Conservation (phyloP, 176 grass and related monocot genomes). For the Saccharum spontaneum region DNA sequence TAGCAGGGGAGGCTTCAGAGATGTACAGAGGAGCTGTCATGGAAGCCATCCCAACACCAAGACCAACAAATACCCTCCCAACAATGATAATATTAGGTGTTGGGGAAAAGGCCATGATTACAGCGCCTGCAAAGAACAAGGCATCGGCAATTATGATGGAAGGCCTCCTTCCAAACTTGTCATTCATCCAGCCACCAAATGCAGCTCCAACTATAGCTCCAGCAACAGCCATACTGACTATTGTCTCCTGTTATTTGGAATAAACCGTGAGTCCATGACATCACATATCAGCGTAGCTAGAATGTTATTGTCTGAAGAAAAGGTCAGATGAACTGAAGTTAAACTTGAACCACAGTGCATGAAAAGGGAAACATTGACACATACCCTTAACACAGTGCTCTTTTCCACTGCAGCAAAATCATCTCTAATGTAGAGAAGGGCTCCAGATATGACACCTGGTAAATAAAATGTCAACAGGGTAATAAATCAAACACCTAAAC, state of each 20-base stretch:
- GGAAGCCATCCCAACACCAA: slow-evolving; percentile 96
- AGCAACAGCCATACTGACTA: slow-evolving; percentile 96
- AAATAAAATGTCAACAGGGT: background rate
- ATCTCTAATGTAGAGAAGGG: slow-evolving; percentile 87
- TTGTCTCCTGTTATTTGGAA: slow-evolving; percentile 68
- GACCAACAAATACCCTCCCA: slow-evolving; percentile 88
- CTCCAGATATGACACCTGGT: slow-evolving; percentile 97
- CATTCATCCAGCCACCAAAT: slow-evolving; percentile 95
- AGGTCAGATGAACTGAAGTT: background rate
- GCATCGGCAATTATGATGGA: slow-evolving; percentile 81
- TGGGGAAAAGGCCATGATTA: slow-evolving; percentile 78
- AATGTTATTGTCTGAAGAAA: background rate
- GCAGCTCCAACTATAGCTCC: slow-evolving; percentile 93
- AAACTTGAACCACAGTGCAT: background rate
- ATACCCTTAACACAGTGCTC: slow-evolving; percentile 75
- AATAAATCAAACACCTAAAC: background rate
- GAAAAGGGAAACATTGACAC: background rate
- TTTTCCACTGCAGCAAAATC: slow-evolving; percentile 70
- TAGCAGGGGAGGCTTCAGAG: slow-evolving; percentile 94
- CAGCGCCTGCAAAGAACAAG: slow-evolving; percentile 69
- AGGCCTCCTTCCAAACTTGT: slow-evolving; percentile 77
- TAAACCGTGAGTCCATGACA: background rate
- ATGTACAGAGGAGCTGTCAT: slow-evolving; percentile 98
- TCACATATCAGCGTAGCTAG: background rate
- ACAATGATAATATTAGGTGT: slow-evolving; percentile 77